A percentile compares a stretch with the other conserved stretches of the same genome.
phyloP scores from a whole-genome alignment of 495 filamentous ascomycete genomes.

The Hypoxylon cercidicola region DNA sequence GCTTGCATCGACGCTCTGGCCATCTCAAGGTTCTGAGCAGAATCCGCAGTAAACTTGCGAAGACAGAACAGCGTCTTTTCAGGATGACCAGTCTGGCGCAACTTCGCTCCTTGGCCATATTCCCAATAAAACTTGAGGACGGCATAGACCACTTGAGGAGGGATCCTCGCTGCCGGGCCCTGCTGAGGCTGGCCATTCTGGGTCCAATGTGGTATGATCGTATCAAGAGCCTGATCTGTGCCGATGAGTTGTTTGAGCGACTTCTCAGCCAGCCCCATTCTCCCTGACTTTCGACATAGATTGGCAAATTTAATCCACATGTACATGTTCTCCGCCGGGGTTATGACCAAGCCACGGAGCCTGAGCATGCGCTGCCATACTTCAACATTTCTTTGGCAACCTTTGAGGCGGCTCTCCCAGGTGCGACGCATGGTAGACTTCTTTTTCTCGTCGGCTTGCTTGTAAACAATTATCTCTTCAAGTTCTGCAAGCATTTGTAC shows the following conservation, averaged over 20 bases:
- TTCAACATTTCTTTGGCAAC: slow-evolving; percentile 96
- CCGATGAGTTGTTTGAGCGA: slow-evolving; percentile 79
- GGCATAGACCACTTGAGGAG: slow-evolving; percentile 87
- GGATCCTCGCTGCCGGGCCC: slow-evolving; percentile 57
- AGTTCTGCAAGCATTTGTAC: slow-evolving; percentile 99
- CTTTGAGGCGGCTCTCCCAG: slow-evolving; percentile 94
- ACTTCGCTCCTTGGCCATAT: slow-evolving; percentile 64
- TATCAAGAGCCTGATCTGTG: slow-evolving; percentile 70
- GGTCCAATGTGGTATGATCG: slow-evolving; percentile 65
- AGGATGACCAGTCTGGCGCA: slow-evolving; percentile 52
- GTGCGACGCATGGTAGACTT: slow-evolving; percentile 90
- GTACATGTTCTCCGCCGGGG: slow-evolving; percentile 89
- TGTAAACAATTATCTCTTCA: slow-evolving; percentile 97
- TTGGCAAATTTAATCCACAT: slow-evolving; percentile 99
- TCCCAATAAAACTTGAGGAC: slow-evolving; percentile 96
- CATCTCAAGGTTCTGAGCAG: slow-evolving; percentile 77
- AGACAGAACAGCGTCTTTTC: slow-evolving; percentile 79
- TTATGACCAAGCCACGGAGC: slow-evolving; percentile 89
- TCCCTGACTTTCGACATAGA: slow-evolving; percentile 92
- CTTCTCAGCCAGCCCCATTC: slow-evolving; percentile 96
- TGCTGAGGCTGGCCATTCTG: slow-evolving; percentile 56
- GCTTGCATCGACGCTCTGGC: slow-evolving; percentile 63
- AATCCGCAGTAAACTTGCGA: slow-evolving; percentile 80
- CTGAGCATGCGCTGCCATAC: slow-evolving; percentile 99
- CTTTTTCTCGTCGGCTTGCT: slow-evolving; percentile 88